Conservation (phyloP, 148 eudicot species). For the Rhododendron williamsianum region DNA sequence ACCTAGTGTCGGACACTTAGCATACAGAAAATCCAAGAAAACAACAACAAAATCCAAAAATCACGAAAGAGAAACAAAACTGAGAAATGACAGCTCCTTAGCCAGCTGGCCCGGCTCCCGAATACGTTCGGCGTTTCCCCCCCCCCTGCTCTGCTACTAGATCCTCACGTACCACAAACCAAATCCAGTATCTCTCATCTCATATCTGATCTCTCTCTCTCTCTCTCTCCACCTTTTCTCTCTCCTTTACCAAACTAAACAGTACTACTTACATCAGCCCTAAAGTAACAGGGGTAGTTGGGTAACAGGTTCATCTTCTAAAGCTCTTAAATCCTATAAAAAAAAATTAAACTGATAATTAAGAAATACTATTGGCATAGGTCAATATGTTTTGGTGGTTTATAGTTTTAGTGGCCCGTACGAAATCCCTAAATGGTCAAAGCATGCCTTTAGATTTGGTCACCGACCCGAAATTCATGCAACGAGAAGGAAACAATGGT, state of each 20-base stretch:
- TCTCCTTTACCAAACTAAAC: not conserved
- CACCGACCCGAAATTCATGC: slow-evolving; percentile 8
- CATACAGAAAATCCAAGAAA: slow-evolving; percentile 11
- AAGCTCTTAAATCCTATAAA: not conserved
- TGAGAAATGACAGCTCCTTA: slow-evolving; percentile 20
- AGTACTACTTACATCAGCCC: not conserved
- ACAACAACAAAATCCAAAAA: not conserved
- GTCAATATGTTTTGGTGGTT: not conserved
- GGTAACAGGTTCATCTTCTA: not conserved
- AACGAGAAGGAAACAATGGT: slow-evolving; percentile 10
- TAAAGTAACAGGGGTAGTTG: no score
- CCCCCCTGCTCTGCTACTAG: not conserved
- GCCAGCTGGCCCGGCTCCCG: not conserved
- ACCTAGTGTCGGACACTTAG: slow-evolving; percentile 23
- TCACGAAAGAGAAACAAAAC: not conserved
- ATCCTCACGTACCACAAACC: not conserved
- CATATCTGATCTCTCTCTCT: not conserved
- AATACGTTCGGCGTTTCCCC: not conserved
- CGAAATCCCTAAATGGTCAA: slow-evolving; percentile 1
- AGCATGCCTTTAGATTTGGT: not conserved
- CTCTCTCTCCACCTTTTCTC: not conserved
- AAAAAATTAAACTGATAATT: not conserved
- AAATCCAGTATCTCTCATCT: not conserved
- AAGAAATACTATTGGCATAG: not conserved
- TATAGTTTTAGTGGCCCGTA: not conserved